Base-by-base conservation (phyloP, 108 stramenopile genomes). In the Nitzschia inconspicua region DNA sequence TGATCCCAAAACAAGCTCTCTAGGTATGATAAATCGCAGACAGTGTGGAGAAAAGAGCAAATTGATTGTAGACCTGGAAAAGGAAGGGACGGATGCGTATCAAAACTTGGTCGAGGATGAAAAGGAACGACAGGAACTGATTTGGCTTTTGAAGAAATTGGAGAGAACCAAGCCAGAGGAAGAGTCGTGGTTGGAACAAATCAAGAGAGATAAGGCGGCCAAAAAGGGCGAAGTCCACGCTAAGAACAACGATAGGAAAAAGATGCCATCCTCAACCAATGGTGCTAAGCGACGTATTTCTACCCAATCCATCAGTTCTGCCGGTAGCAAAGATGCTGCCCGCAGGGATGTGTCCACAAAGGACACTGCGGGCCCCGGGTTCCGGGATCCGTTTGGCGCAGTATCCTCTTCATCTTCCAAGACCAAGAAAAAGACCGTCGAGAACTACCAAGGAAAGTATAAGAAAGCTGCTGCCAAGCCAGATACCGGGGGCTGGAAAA, bases 161-260 rank as follows among this genome's bases (percentile, higher is more conserved):
- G 59, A 60, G 25, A 60, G 53, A 23, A 27, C 42, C 34, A 60
- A 60, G 25, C 65, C 65, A 5, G 47, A 52, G 19, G 68, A 68
- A 34, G 56, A 30, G 16, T 55, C 47, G 1, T 66, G 65, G 65
- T 29, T 66, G 47, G 65, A 66, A 47, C 47, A 47, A 43, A 66
- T 66, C 27, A 66, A 66, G 27, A 36, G 40, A 9, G 65, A 66
- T 49, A 66, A 66, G 56, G 65, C 65, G 8, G 44, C 56, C 0
- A 13, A 13, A 0, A 54, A 65, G 41, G 26, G 11, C 8, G 25
- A 6, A 14, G 58, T n/a, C n/a, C n/a, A n/a, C n/a, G n/a, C n/a
- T n/a, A 60, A 46, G 7, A 30, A 30, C 28, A 30, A 0, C 28
- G 27, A 16, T 10, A 51, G 18, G 6, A 24, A 49, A 13, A 49